A percentile compares a stretch with the other conserved stretches of the same genome.
Conservation (phyloP, 148 eudicot species). For the Linanthus parryae region DNA sequence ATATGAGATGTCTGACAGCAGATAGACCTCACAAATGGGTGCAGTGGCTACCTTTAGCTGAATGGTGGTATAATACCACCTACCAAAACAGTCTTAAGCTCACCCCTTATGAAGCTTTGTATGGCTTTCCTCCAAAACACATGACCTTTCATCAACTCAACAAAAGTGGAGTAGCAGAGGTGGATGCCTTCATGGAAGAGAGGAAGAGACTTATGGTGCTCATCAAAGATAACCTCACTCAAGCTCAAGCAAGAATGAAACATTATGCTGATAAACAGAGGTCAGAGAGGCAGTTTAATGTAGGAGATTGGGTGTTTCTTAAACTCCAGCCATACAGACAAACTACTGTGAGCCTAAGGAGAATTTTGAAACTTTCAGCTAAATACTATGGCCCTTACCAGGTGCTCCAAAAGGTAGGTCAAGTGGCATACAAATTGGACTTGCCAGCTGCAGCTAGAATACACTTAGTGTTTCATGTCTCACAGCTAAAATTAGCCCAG, state of each 20-base stretch:
- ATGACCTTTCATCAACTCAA: neutral
- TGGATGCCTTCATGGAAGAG: neutral
- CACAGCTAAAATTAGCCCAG: neutral
- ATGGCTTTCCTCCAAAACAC: too few species aligned
- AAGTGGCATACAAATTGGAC: neutral
- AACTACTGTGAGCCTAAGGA: neutral
- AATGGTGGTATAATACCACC: too few species aligned
- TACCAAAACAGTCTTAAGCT: too few species aligned
- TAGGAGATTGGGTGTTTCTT: conserved; percentile 1
- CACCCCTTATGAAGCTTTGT: too few species aligned
- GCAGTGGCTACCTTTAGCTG: too few species aligned
- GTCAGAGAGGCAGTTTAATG: neutral
- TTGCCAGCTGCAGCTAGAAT: neutral
- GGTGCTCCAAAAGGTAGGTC: neutral
- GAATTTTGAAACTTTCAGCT: neutral
- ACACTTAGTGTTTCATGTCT: conserved; percentile 1
- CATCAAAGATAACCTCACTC: neutral
- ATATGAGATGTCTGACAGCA: neutral
- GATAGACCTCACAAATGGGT: too few species aligned
- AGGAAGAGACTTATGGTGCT: neutral
- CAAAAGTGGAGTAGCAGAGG: neutral
- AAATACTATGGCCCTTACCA: neutral
- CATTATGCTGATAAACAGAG: neutral
- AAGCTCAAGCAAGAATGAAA: neutral
- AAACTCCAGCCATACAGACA: neutral